Conservation (phyloP, 768 basidiomycete species). For the Clathrus columnatus region DNA sequence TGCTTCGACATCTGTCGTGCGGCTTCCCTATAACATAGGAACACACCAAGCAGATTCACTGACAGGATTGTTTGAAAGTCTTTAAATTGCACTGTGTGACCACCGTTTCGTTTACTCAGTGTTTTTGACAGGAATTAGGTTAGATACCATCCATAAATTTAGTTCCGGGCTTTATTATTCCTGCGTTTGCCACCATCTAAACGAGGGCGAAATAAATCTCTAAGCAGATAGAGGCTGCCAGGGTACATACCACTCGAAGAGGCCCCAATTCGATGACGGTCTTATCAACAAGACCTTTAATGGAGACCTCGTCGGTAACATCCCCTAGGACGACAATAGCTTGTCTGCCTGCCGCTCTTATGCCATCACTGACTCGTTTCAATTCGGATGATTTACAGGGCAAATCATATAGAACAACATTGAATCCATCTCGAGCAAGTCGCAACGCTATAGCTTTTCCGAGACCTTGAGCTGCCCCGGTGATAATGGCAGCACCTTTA, state of each 20-base stretch:
- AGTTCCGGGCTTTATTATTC: slow-evolving; percentile 18
- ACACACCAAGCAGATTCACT: slow-evolving; percentile 26
- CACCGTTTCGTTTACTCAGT: too few species aligned
- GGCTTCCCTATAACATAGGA: slow-evolving; percentile 34
- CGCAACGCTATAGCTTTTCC: slow-evolving; percentile 38
- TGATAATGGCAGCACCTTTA: slow-evolving; percentile 38
- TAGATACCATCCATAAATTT: slow-evolving; percentile 21
- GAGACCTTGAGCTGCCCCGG: slow-evolving; percentile 38
- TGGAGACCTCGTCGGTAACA: slow-evolving; percentile 23
- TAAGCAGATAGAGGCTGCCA: too few species aligned
- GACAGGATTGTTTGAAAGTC: slow-evolving; percentile 25
- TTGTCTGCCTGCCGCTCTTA: not conserved
- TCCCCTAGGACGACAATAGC: slow-evolving; percentile 25
- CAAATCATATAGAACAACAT: slow-evolving; percentile 38
- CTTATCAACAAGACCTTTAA: slow-evolving; percentile 20
- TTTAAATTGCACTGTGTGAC: slow-evolving; percentile 8
- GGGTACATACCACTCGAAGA: slow-evolving; percentile 20
- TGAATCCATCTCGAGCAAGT: slow-evolving; percentile 38
- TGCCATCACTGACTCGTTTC: not conserved
- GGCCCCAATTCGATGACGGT: slow-evolving; percentile 20
- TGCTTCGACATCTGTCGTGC: slow-evolving; percentile 32
- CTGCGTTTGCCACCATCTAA: slow-evolving; percentile 40
- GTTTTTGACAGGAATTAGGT: too few species aligned
- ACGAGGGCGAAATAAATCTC: not conserved
- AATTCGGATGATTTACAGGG: not conserved